Percentiles rank a stretch among this genome's conserved stretches.
Conservation (phyloP, 257 asterid species). For the Anisodus tanguticus region DNA sequence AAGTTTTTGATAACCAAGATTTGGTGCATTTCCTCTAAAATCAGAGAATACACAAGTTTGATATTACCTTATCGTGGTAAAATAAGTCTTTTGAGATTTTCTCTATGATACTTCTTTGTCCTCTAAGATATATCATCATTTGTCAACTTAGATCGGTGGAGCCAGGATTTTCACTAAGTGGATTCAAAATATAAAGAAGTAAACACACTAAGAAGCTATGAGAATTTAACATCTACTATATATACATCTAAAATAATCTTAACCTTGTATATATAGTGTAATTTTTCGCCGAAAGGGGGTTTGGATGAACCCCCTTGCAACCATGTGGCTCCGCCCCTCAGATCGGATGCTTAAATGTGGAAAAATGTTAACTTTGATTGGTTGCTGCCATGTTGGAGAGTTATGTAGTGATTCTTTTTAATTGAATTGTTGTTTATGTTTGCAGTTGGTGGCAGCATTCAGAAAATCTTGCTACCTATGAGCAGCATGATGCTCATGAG, state of each 20-base stretch:
- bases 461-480: slow-evolving; percentile 88
- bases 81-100: neutral
- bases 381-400: neutral
- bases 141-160: neutral
- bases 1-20: neutral
- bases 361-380: neutral
- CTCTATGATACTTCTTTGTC: neutral
- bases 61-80: no score
- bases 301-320: no score
- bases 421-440: neutral
- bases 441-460: slow-evolving; percentile 99
- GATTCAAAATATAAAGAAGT: no score
- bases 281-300: no score
- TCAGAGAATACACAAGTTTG: no score
- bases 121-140: neutral
- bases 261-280: no score
- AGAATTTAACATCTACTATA: no score
- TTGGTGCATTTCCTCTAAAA: neutral
- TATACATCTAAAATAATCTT: no score
- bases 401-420: neutral
- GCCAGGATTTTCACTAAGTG: no score
- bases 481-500: slow-evolving; percentile 97
- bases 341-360: neutral
- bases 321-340: no score
- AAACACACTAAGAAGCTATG: no score